phyloP scores from a whole-genome alignment of 1,284 basidiomycete species.

The Cutaneotrichosporon dermatis region DNA sequence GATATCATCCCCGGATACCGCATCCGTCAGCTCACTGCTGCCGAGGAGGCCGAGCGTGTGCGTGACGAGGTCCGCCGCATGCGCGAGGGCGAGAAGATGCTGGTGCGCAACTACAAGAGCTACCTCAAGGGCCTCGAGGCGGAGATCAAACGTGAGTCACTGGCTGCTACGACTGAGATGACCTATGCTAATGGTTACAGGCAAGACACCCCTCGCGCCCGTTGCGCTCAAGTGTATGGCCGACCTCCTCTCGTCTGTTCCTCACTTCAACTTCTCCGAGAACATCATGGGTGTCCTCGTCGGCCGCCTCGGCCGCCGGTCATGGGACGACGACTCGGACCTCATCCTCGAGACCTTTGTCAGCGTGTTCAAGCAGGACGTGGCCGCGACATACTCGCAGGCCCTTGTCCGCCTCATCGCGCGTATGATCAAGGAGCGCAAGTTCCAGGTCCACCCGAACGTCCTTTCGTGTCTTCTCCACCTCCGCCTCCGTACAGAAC shows the following conservation, averaged over 20 bases:
- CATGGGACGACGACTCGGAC: slow-evolving; percentile 83
- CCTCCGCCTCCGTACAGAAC: slow-evolving; percentile 81
- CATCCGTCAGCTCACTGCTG: slow-evolving; percentile 83
- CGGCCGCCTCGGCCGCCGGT: slow-evolving; percentile 72
- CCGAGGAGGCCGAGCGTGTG: slow-evolving; percentile 88
- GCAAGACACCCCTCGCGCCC: slow-evolving; percentile 66
- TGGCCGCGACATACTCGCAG: slow-evolving; percentile 74
- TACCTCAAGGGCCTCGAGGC: slow-evolving; percentile 80
- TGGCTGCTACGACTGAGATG: background rate
- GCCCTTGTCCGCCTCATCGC: slow-evolving; percentile 88
- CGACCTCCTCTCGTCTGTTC: slow-evolving; percentile 71
- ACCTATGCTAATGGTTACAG: slow-evolving; percentile 50
- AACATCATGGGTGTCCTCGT: slow-evolving; percentile 89
- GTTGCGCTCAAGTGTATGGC: slow-evolving; percentile 80
- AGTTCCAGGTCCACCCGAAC: slow-evolving; percentile 83
- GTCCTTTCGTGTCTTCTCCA: slow-evolving; percentile 80
- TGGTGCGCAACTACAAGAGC: slow-evolving; percentile 81
- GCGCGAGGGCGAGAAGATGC: slow-evolving; percentile 94
- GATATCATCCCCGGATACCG: slow-evolving; percentile 84
- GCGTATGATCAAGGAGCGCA: slow-evolving; percentile 92
- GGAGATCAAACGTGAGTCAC: slow-evolving; percentile 72
- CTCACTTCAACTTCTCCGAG: slow-evolving; percentile 95
- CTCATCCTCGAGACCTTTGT: slow-evolving; percentile 76
- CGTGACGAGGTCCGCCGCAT: slow-evolving; percentile 85
- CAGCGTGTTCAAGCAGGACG: slow-evolving; percentile 73